Evolutionary conservation across 2,329 filamentous ascomycete genomes (phyloP).

Genomic region (Cryphonectria nitschkei): DNA sequence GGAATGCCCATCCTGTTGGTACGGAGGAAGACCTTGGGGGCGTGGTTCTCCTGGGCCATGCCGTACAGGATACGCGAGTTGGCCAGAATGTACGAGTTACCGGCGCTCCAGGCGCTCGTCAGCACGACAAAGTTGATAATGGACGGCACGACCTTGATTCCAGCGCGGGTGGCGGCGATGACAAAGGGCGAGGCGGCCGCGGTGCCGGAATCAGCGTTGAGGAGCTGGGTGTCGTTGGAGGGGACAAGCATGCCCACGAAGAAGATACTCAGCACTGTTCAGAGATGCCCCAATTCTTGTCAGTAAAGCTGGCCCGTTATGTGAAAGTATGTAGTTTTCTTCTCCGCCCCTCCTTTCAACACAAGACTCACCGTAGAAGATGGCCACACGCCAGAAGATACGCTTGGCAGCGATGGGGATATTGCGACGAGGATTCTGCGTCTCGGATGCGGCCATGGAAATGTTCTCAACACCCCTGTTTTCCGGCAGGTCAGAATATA

Average conservation of each 20-base stretch:
- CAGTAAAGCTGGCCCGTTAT: background rate
- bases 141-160: conserved; percentile 55
- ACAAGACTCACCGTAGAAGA: conserved; percentile 41
- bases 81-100: conserved; percentile 59
- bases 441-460: conserved; percentile 34
- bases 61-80: conserved; percentile 57
- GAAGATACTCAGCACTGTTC: conserved; percentile 48
- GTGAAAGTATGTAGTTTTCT: background rate
- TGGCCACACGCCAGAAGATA: conserved; percentile 35
- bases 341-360: background rate
- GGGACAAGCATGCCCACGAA: conserved; percentile 58
- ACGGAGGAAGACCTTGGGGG: conserved; percentile 55
- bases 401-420: conserved; percentile 34
- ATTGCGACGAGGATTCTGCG: conserved; percentile 50
- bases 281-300: background rate
- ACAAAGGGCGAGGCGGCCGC: conserved; percentile 53
- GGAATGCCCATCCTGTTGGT: conserved; percentile 51
- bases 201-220: conserved; percentile 50
- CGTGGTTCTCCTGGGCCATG: conserved; percentile 56
- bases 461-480: conserved; percentile 34
- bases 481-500: conserved; percentile 20
- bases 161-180: conserved; percentile 54
- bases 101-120: conserved; percentile 53
- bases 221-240: conserved; percentile 53
- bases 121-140: conserved; percentile 60